Evolutionary conservation across 768 basidiomycete species (phyloP), one percentile per base, ranked within the genome.

Genomic region (Lactarius quietus): DNA sequence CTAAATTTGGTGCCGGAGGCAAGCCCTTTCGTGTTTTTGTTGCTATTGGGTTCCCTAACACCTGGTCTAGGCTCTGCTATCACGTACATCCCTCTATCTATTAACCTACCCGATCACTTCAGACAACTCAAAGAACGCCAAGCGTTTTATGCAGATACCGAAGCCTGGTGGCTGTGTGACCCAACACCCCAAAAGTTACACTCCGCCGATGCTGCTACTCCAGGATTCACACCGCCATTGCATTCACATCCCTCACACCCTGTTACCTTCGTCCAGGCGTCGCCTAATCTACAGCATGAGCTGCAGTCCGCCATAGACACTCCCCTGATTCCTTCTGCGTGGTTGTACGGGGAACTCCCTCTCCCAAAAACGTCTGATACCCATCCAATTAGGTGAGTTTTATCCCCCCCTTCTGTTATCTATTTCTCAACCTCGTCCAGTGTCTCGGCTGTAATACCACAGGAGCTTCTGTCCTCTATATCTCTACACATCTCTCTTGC

Each of bases 361-460:
- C 60, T 59, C 39, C 62, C 61, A 63, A 69, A 62, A 43, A 69
- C 69, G 14, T 69, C 69, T 31, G 63, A 64, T 60, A 68, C 69
- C 57, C 69, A 69, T 59, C 69, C 69, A 18, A 63, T 69, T 31
- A 64, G 65, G 69, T 68, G 51, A 54, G 66, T 55, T 12, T 28
- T 12, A 26, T 28, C 38, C 8, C 15, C 23, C 29, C 20, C 4
- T 2, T 28, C 43, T 52, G 14, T 26, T 52, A 48, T 8, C 28
- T 14, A n/a, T 33, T 29, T 45, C 29, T 36, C 68, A 87, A 84
- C 43, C 17, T 7, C 26, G 15, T 41, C 18, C 70, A 87, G 86
- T 70, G 86, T 90, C 67, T 90, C 89, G 0, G 78, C 58, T 77
- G 65, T 92, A 33, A 79, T 92, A 69, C 87, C 89, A 5, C 76